phyloP scores from a whole-genome alignment of 108 stramenopile species.

The Nannochloropsis granulata region DNA sequence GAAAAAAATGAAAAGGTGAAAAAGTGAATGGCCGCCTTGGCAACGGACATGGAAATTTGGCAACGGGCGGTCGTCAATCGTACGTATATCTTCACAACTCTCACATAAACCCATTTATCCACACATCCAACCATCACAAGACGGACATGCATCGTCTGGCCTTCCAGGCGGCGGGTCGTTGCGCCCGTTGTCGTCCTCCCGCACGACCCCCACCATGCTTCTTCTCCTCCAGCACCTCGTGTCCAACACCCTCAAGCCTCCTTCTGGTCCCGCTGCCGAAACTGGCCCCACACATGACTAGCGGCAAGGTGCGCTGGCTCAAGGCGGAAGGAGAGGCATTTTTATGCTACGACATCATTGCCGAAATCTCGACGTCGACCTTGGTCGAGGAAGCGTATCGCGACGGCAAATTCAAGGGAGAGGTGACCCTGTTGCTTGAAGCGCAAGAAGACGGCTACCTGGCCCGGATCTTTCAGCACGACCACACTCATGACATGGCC shows the following conservation, averaged over 20 bases:
- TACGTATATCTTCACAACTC: too few species aligned
- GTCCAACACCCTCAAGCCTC: not conserved
- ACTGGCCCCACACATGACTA: not conserved
- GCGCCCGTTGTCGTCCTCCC: not conserved
- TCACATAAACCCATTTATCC: too few species aligned
- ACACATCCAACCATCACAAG: too few species aligned
- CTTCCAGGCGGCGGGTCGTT: not conserved
- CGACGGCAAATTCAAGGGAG: not conserved
- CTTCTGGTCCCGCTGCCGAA: not conserved
- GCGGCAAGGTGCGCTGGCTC: not conserved
- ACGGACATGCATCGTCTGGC: too few species aligned
- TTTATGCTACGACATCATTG: not conserved
- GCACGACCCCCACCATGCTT: not conserved
- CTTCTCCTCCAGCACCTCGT: not conserved
- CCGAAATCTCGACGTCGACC: not conserved
- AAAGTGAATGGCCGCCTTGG: too few species aligned
- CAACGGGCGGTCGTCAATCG: too few species aligned
- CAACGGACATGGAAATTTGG: too few species aligned
- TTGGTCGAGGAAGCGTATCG: not conserved
- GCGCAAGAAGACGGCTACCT: not conserved
- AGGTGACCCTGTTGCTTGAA: not conserved
- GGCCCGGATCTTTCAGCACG: not conserved
- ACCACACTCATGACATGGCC: not conserved
- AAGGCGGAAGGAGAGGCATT: not conserved
- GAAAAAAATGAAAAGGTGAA: too few species aligned